Conservation (phyloP, 2,329 filamentous ascomycete species). For the Plenodomus biglobosus region DNA sequence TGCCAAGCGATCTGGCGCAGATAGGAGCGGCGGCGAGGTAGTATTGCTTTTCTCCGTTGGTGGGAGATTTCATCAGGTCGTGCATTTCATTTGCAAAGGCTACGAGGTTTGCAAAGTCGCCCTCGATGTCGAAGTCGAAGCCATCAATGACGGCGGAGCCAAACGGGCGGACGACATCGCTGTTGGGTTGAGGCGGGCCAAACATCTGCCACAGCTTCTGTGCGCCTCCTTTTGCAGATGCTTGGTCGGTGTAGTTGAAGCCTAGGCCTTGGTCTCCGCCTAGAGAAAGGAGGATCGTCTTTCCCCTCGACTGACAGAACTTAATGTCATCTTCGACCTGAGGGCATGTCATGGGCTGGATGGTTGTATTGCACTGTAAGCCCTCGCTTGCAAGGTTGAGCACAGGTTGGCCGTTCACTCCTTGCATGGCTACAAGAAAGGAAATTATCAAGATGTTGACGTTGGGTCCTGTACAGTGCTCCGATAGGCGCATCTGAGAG, state of each 20-base stretch:
- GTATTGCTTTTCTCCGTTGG: slow-evolving; percentile 49
- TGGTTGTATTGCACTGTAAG: slow-evolving; percentile 31
- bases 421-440: slow-evolving; percentile 62
- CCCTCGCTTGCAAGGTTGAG: slow-evolving; percentile 52
- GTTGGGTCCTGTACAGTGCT: slow-evolving; percentile 10
- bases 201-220: slow-evolving; percentile 70
- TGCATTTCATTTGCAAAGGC: slow-evolving; percentile 63
- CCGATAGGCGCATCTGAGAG: slow-evolving; percentile 16
- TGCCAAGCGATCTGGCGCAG: slow-evolving; percentile 50
- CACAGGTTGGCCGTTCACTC: slow-evolving; percentile 51
- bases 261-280: slow-evolving; percentile 52
- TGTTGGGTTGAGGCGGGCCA: slow-evolving; percentile 55
- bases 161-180: slow-evolving; percentile 63
- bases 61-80: slow-evolving; percentile 48
- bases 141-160: slow-evolving; percentile 67
- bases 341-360: slow-evolving; percentile 64
- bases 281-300: slow-evolving; percentile 72
- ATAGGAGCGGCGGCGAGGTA: slow-evolving; percentile 68
- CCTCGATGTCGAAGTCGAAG: slow-evolving; percentile 77
- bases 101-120: slow-evolving; percentile 59
- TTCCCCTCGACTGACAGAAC: slow-evolving; percentile 63
- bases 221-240: slow-evolving; percentile 58
- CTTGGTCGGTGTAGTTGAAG: slow-evolving; percentile 60
- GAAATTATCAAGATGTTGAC: slow-evolving; percentile 59
- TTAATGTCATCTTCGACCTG: slow-evolving; percentile 61